Percentiles rank a stretch among this genome's conserved stretches.
Evolutionary conservation across 2,329 filamentous ascomycete species (phyloP).

Genomic region (Ophiostoma fasciatum): DNA sequence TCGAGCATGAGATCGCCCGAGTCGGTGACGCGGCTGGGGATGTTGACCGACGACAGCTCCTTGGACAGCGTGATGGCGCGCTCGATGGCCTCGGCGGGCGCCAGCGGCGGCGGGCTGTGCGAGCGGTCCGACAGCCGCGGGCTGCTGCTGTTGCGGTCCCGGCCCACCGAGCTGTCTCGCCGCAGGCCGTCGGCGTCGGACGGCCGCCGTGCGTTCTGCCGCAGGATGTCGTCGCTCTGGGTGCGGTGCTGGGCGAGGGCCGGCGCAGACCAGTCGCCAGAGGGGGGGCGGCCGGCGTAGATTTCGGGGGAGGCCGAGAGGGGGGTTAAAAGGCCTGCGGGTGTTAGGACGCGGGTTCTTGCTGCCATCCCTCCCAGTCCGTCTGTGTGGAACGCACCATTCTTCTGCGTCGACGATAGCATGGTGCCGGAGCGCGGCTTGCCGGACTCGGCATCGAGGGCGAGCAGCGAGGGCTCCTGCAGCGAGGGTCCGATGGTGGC

Average conservation of each 20-base stretch:
- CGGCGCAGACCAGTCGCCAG: constrained; percentile 35
- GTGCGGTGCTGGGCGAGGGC: constrained; percentile 29
- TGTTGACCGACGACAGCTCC: constrained; percentile 78
- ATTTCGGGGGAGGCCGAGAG: constrained; percentile 38
- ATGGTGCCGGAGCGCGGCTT: constrained; percentile 24
- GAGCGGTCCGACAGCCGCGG: constrained; percentile 40
- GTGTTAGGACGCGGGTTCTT: too few species aligned
- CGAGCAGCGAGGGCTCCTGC: constrained; percentile 55
- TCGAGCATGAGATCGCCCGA: constrained; percentile 92
- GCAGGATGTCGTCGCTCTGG: constrained; percentile 40
- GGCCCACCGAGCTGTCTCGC: constrained; percentile 21
- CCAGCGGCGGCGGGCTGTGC: constrained; percentile 61
- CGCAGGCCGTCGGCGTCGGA: constrained; percentile 15
- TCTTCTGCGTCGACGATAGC: constrained; percentile 21
- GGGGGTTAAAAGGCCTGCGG: constrained; percentile 34
- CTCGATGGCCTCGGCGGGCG: constrained; percentile 60
- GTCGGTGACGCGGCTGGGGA: constrained; percentile 83
- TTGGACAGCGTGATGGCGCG: constrained; percentile 75
- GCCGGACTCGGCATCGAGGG: constrained; percentile 37
- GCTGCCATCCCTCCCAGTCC: too few species aligned
- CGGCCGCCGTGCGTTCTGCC: constrained; percentile 26
- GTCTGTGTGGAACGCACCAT: constrained; percentile 16
- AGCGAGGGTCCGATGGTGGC: constrained; percentile 27
- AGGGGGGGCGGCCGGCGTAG: constrained; percentile 27
- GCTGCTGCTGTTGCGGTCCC: constrained; percentile 5